Evolutionary conservation across 768 basidiomycete species (phyloP), one percentile per base, ranked within the genome.

Genomic region (Phaffia tasmanica): DNA sequence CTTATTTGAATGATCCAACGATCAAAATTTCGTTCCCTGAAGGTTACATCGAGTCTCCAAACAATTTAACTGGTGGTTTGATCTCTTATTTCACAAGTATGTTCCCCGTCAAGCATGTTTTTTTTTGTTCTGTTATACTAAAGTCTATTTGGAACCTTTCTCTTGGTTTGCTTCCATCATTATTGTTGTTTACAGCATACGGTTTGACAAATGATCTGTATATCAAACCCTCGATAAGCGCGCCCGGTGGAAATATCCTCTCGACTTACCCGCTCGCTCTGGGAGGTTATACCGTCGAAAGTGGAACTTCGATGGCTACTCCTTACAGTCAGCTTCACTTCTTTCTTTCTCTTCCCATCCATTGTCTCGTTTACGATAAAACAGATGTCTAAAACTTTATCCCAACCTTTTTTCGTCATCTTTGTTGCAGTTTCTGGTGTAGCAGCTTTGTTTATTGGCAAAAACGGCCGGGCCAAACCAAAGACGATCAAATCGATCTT

Each of bases 81-180:
- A 80, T 84, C 23, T 84, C 82, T 1, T n/a, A n/a, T n/a, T n/a
- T n/a, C n/a, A n/a, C n/a, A n/a, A n/a, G n/a, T n/a, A n/a, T n/a
- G n/a, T n/a, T n/a, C n/a, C n/a, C n/a, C n/a, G n/a, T n/a, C n/a
- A n/a, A n/a, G 83, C 63, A 81, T 83, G 11, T 77, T 81, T 15
- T 72, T 62, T 76, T 81, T 30, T 81, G 82, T 6, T 81, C 82
- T 0, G 83, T 83, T 30, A n/a, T n/a, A n/a, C n/a, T n/a, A n/a
- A n/a, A n/a, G n/a, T n/a, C n/a, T n/a, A n/a, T n/a, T n/a, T n/a
- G n/a, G n/a, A n/a, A n/a, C n/a, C n/a, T n/a, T n/a, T n/a, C n/a
- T n/a, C n/a, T n/a, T n/a, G n/a, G n/a, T n/a, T n/a, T n/a, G n/a
- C n/a, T n/a, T n/a, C n/a, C n/a, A n/a, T n/a, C n/a, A n/a, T n/a